Percentiles rank a stretch among this genome's conserved stretches.
phyloP scores from a whole-genome alignment of 1,284 basidiomycete species.

The Serendipita sp. region DNA sequence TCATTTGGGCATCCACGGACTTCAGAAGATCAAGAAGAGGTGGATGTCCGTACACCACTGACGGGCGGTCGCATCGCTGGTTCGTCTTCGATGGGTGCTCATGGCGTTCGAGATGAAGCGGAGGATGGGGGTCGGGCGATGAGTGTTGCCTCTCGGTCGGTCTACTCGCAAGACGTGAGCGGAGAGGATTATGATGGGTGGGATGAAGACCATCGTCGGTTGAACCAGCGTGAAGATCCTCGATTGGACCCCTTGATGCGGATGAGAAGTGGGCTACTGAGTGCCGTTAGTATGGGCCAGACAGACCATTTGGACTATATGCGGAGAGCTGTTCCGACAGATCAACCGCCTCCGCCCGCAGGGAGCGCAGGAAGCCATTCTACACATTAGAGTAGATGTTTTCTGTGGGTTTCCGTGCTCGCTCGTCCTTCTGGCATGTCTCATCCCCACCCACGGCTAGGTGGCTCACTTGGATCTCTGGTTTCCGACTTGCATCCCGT shows the following conservation, averaged over 20 bases:
- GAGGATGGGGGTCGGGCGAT: background rate
- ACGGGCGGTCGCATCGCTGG: background rate
- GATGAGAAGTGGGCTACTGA: background rate
- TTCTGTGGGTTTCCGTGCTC: background rate
- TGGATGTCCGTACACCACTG: background rate
- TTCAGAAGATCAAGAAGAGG: too few species aligned
- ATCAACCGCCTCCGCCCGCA: background rate
- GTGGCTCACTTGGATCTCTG: background rate
- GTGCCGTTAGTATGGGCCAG: background rate
- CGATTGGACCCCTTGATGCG: background rate
- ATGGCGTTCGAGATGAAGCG: background rate
- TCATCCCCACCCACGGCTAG: background rate
- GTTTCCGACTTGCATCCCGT: background rate
- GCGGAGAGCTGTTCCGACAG: background rate
- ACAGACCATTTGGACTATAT: constrained; percentile 3
- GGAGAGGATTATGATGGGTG: background rate
- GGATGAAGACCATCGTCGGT: background rate
- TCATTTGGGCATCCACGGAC: background rate
- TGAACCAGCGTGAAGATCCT: background rate
- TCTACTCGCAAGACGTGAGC: background rate
- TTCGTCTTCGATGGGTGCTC: background rate
- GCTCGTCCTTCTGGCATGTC: background rate
- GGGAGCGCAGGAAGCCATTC: background rate
- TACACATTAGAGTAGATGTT: background rate
- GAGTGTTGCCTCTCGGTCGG: background rate